Percentiles rank a stretch among this genome's conserved stretches.
Conservation (phyloP, 441 rosid genomes). For the Rhodomyrtus psidioides region DNA sequence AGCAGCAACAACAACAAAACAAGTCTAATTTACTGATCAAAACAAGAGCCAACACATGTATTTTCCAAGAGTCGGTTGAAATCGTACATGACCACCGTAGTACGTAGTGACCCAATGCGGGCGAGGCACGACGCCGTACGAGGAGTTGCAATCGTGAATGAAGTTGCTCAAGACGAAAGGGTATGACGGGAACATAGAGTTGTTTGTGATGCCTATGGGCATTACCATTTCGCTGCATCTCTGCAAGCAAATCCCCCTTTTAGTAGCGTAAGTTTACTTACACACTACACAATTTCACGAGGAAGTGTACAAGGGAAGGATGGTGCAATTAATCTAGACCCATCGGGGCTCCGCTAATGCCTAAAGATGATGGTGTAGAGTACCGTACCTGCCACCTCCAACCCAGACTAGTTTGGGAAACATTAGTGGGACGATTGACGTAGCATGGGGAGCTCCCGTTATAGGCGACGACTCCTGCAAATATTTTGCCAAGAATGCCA, state of each 20-base stretch:
- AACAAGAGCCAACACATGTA: neutral
- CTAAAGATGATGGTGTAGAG: neutral
- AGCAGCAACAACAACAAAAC: neutral
- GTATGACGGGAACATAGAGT: constrained; percentile 7
- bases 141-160: neutral
- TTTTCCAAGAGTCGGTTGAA: neutral
- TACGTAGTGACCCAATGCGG: neutral
- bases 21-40: neutral
- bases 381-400: constrained; percentile 19
- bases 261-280: neutral
- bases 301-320: neutral
- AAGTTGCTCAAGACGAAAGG: neutral
- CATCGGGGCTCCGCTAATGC: neutral
- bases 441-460: constrained; percentile 4
- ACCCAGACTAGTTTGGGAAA: constrained; percentile 10
- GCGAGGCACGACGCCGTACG: neutral
- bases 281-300: neutral
- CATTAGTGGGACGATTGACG: neutral
- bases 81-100: neutral
- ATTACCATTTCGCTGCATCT: constrained; percentile 22
- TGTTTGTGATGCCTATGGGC: constrained; percentile 6
- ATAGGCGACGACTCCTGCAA: constrained; percentile 9
- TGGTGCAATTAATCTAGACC: neutral
- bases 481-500: constrained; percentile 9
- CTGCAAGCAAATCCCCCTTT: neutral